These are phyloP conservation scores for Pythium graminicola DNA, from an alignment of 352 stramenopile species.

Conservation along the genomic window DNA sequence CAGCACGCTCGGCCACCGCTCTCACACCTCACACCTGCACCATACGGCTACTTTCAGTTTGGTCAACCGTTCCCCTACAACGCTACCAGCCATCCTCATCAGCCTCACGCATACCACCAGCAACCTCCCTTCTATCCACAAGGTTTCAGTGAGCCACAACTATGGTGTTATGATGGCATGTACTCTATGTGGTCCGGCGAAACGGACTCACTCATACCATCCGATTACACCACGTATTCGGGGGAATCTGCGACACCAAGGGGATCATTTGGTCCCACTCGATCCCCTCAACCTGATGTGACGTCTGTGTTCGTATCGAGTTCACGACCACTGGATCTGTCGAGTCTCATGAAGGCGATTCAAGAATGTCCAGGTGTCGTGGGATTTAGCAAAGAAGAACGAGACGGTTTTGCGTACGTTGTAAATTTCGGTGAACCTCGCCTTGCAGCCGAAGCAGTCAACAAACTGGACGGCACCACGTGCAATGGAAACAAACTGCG, in stretches of 20 bases:
- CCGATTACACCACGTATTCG: constrained; percentile 3
- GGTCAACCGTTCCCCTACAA: constrained; percentile 18
- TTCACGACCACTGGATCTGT: constrained; percentile 39
- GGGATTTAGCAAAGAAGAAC: constrained; percentile 43
- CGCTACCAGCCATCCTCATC: background rate
- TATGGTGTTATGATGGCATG: constrained; percentile 11
- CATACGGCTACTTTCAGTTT: constrained; percentile 25
- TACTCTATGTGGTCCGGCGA: constrained; percentile 6
- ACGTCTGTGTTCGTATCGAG: constrained; percentile 46
- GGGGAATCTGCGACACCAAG: constrained; percentile 1
- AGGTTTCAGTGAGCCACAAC: background rate
- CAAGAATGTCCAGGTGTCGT: constrained; percentile 47
- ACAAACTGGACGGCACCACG: constrained; percentile 43
- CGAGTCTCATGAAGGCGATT: constrained; percentile 36
- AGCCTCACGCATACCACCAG: background rate
- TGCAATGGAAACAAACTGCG: constrained; percentile 52
- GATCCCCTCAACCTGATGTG: background rate
- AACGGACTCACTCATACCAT: constrained; percentile 2
- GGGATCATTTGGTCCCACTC: no score
- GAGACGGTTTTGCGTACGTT: constrained; percentile 31
- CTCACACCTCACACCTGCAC: background rate
- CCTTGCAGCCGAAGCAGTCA: constrained; percentile 33
- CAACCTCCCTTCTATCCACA: constrained; percentile 13
- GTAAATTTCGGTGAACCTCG: constrained; percentile 46
- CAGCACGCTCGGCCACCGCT: background rate